Evolutionary conservation across 495 filamentous ascomycete species (phyloP).

Genomic region (Neurospora discreta): DNA sequence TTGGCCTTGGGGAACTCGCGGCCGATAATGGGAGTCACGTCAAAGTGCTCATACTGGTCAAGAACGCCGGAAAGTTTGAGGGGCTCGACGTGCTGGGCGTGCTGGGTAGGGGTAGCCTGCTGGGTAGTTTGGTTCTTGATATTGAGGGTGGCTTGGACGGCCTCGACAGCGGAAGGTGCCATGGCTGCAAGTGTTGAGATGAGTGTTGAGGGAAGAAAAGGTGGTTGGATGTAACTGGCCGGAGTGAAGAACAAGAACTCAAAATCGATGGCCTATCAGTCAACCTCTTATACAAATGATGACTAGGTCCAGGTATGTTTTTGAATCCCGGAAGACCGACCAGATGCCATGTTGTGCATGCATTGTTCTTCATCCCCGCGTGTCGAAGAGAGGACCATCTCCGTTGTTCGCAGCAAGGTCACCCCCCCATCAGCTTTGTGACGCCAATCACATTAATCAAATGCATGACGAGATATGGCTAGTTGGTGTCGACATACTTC

Average conservation of each 20-base stretch:
- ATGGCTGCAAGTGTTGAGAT: slow-evolving; percentile 2
- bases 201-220: no score
- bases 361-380: neutral
- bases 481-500: neutral
- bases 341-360: neutral
- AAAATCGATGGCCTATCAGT: neutral
- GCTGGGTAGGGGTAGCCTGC: neutral
- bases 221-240: neutral
- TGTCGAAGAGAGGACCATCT: neutral
- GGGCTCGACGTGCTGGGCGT: slow-evolving; percentile 18
- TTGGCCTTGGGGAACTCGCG: slow-evolving; percentile 51
- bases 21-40: slow-evolving; percentile 60
- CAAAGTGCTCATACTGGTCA: slow-evolving; percentile 47
- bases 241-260: neutral
- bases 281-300: neutral
- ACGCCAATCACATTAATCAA: neutral
- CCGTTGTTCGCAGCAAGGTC: neutral
- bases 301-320: neutral
- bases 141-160: slow-evolving; percentile 4
- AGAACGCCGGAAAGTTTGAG: slow-evolving; percentile 43
- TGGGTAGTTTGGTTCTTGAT: neutral
- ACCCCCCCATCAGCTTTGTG: neutral
- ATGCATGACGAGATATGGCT: neutral
- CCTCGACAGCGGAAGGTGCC: slow-evolving; percentile 23
- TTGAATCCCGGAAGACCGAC: neutral